phyloP scores from a whole-genome alignment of 768 basidiomycete species.

The Agrocybe praecox region DNA sequence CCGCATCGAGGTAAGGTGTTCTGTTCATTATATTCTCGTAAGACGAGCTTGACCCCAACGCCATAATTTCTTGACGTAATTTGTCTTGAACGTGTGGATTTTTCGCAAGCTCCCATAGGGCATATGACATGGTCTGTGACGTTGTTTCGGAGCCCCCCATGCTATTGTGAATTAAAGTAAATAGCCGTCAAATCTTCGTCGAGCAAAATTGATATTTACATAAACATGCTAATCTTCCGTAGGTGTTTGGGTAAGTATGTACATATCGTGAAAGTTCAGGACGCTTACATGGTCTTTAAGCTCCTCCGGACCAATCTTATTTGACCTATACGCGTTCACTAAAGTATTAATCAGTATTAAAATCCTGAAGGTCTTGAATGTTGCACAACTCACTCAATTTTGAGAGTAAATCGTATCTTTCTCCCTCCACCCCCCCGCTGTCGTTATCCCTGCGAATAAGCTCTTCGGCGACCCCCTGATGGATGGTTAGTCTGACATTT shows the following conservation, averaged over 20 bases:
- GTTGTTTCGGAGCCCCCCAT: constrained; percentile 5
- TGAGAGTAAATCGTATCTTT: background rate
- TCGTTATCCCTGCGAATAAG: background rate
- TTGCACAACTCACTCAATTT: background rate
- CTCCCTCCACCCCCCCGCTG: background rate
- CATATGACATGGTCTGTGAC: background rate
- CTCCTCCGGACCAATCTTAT: background rate
- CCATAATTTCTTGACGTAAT: background rate
- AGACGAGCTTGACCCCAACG: background rate
- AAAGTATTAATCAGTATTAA: background rate
- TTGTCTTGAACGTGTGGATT: constrained; percentile 2
- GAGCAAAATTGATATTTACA: background rate
- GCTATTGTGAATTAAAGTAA: background rate
- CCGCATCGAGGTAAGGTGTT: constrained; percentile 1
- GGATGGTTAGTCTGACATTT: background rate
- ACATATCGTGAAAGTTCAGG: too few relatives aligned
- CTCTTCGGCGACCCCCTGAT: background rate
- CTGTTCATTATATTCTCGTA: background rate
- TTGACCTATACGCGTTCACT: background rate
- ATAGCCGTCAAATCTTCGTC: background rate
- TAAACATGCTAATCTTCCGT: constrained; percentile 3
- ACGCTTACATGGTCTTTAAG: background rate
- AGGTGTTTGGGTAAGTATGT: too few relatives aligned
- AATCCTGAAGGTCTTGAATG: background rate
- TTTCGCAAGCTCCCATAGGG: constrained; percentile 4